Percentiles rank a stretch among this genome's conserved stretches.
phyloP scores from a whole-genome alignment of 768 basidiomycete genomes.

The Lactifluus pinguis region DNA sequence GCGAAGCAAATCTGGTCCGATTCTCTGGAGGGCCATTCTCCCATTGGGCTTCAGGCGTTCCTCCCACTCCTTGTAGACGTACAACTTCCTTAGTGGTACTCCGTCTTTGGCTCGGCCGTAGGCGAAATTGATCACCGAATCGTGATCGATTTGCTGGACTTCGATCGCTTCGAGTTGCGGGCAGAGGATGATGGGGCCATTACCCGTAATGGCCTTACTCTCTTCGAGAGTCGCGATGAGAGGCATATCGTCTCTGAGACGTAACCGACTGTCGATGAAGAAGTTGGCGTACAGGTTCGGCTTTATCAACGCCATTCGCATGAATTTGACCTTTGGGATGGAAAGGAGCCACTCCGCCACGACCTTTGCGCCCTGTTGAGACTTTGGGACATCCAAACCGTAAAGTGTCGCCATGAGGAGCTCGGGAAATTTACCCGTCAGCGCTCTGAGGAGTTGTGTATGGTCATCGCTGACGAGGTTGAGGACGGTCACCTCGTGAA shows the following conservation, averaged over 20 bases:
- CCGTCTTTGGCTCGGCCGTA: neutral
- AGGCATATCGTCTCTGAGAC: constrained; percentile 7
- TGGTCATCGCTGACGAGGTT: constrained; percentile 45
- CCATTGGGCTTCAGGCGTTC: neutral
- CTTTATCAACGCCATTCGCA: constrained; percentile 15
- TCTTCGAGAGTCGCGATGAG: neutral
- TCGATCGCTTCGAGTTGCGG: constrained; percentile 12
- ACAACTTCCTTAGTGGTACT: constrained; percentile 8
- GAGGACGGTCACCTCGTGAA: constrained; percentile 52
- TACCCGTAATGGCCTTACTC: neutral
- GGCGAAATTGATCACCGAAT: neutral
- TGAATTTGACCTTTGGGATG: constrained; percentile 40
- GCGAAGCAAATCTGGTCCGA: neutral
- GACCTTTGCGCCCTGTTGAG: constrained; percentile 21
- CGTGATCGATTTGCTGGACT: neutral
- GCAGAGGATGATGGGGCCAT: neutral
- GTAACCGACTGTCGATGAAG: constrained; percentile 11
- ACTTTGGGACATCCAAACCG: constrained; percentile 31
- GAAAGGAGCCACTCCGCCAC: constrained; percentile 47
- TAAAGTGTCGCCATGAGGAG: constrained; percentile 48
- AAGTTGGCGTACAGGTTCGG: constrained; percentile 1
- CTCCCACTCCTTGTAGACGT: constrained; percentile 3
- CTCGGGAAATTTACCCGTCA: constrained; percentile 43
- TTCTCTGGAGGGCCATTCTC: neutral
- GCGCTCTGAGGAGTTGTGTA: constrained; percentile 33